A percentile compares a stretch with the other conserved stretches of the same genome.
phyloP scores from a whole-genome alignment of 345 rosid species.

The Salix suchowensis region DNA sequence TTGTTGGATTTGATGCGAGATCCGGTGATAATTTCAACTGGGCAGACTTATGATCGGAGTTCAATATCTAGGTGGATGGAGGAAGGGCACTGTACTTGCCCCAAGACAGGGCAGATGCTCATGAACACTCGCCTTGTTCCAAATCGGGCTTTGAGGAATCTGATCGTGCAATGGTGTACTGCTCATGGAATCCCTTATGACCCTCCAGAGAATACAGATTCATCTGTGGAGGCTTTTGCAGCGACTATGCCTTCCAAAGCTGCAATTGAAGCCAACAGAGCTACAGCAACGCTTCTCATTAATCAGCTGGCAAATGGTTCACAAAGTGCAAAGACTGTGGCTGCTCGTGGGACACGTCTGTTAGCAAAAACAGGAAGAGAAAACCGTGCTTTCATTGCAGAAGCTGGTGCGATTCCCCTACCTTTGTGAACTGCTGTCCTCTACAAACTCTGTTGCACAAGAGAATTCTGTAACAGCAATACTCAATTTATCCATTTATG shows the following conservation, averaged over 20 bases:
- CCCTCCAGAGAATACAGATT: constrained; percentile 44
- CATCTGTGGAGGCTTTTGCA: constrained; percentile 48
- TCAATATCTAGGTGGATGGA: not conserved
- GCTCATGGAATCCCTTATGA: constrained; percentile 68
- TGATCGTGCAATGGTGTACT: constrained; percentile 68
- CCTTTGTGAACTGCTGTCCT: constrained; percentile 53
- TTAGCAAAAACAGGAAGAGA: constrained; percentile 86
- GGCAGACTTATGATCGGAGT: not conserved
- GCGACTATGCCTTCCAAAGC: constrained; percentile 65
- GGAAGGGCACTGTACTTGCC: not conserved
- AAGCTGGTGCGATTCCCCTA: constrained; percentile 92
- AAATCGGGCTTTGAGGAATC: not conserved
- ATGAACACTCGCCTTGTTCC: not conserved
- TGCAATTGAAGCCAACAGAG: constrained; percentile 74
- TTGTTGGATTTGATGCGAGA: constrained; percentile 1
- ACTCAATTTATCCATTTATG: constrained; percentile 82
- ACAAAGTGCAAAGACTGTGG: constrained; percentile 55
- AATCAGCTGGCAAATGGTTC: constrained; percentile 61
- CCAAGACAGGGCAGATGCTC: not conserved
- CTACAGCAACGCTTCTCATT: constrained; percentile 66
- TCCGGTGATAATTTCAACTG: not conserved
- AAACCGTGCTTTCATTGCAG: constrained; percentile 78
- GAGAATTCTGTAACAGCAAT: constrained; percentile 91
- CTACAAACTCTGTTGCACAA: constrained; percentile 58
- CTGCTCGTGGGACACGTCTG: constrained; percentile 75